These are phyloP conservation scores for Penicillium lagena DNA, from an alignment of 495 filamentous ascomycete species.

Conservation along the genomic window DNA sequence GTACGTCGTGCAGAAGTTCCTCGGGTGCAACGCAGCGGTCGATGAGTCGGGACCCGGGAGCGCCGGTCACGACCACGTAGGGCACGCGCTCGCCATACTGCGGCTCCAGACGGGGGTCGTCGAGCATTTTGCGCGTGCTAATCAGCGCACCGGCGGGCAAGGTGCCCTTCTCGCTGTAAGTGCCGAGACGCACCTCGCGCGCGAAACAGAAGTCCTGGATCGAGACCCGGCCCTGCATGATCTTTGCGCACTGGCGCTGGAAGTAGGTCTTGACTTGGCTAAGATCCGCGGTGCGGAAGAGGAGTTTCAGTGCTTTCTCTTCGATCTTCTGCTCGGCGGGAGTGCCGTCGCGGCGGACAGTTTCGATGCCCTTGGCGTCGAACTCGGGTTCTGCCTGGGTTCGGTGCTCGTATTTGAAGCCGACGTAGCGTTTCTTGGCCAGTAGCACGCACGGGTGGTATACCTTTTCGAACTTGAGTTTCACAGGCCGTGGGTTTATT, in stretches of 20 bases:
- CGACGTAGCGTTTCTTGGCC: conserved; percentile 96
- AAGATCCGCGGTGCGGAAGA: conserved; percentile 86
- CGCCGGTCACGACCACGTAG: conserved; percentile 86
- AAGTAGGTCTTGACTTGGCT: conserved; percentile 89
- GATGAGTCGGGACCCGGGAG: conserved; percentile 75
- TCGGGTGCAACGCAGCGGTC: conserved; percentile 90
- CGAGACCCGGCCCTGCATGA: conserved; percentile 82
- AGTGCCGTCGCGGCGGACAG: conserved; percentile 88
- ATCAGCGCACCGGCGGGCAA: conserved; percentile 86
- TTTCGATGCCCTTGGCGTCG: conserved; percentile 97
- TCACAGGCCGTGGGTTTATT: conserved; percentile 86
- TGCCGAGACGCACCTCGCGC: conserved; percentile 82
- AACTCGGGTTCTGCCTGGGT: conserved; percentile 80
- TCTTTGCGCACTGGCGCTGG: conserved; percentile 83
- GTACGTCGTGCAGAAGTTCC: conserved; percentile 65
- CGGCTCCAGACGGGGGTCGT: conserved; percentile 80
- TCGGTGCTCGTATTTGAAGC: conserved; percentile 87
- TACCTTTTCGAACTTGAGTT: conserved; percentile 98
- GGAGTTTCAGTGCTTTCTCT: conserved; percentile 82
- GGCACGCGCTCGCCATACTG: conserved; percentile 94
- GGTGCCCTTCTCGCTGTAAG: conserved; percentile 72
- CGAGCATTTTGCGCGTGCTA: conserved; percentile 74
- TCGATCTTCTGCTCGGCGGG: conserved; percentile 96
- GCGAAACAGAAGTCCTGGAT: conserved; percentile 97
- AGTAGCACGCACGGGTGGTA: conserved; percentile 91